Evolutionary conservation across 2,329 filamentous ascomycete genomes (phyloP), one percentile per base, ranked within the genome.

Genomic region (Colletotrichum brevisporum): DNA sequence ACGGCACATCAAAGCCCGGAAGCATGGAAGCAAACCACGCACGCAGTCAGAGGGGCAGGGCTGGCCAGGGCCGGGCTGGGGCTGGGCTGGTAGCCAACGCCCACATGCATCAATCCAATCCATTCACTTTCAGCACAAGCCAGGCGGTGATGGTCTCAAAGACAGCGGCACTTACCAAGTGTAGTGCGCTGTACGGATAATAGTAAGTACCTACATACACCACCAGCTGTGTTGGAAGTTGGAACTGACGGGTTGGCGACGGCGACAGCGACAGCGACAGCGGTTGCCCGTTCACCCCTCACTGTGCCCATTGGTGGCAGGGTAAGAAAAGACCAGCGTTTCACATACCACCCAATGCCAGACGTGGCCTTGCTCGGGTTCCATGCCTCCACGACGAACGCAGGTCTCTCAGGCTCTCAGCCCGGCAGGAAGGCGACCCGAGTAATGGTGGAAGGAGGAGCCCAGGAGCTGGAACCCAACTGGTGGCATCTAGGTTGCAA

Each of bases 361-460:
- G 47, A 57, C 60, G 60, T 57, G 53, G 60, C 26, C 45, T 59
- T 36, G 31, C 31, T 36, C 31, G 31, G 31, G 10, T 36, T 55
- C 41, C 31, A 65, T 69, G 65, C 45, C 9, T 15, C 51, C 43
- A 8, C 56, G 51, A 57, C 60, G 51, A 63, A 56, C 41, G 27
- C 27, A 48, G 51, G 51, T 13, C 31, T 36, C 27, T 31, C 31
- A 9, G 8, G 10, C 31, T 39, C 59, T 21, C 39, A 45, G 39
- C 50, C n/a, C 24, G 59, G 39, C 26, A 31, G 39, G 16, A 36
- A 10, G 4, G 31, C 31, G 31, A 36, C 31, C 31, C 9, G 39
- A 50, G 39, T 27, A 39, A 54, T 21, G 56, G 48, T 60, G 63
- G 53, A 39, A 21, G 31, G 50, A 36, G 31, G 31, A 36, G 31